Base-by-base conservation (phyloP, 2,329 filamentous ascomycete species). In the Monosporascus sp. region DNA sequence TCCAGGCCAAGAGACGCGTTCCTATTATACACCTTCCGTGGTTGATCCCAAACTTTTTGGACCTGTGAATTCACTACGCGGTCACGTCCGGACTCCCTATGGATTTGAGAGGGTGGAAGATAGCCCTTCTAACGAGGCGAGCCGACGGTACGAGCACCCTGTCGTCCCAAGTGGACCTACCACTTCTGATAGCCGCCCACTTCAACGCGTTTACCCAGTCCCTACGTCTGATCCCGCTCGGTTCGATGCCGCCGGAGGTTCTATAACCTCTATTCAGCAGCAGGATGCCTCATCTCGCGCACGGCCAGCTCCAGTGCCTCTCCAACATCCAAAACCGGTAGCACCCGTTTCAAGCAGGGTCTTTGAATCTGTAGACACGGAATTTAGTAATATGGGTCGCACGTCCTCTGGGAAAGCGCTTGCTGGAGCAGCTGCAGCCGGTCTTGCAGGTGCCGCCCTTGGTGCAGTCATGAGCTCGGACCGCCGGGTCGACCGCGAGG, bases 251-350 rank as follows among this genome's bases (percentile, higher is more conserved):
- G 72, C 70, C 26, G 75, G 77, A 35, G 74, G 72, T 22, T 81
- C 82, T 38, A 65, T 75, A n/a, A 67, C 75, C 15, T 75, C 75
- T 17, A 68, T 53, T 69, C 69, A 46, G 11, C 41, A 67, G 38
- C 68, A 71, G 51, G 71, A 74, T 44, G 64, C 74, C 7, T 66
- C 74, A 3, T 68, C 72, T 22, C 71, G 68, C 18, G 66, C 70
- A 17, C 77, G 81, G 43, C 81, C 85, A 5, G 82, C 75, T 6
- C 77, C 82, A 0, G 79, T 91, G 35, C 84, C 86, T 11, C 77
- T 97, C n/a, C 88, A 94, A 67, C 90, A 96, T 62, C 92, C 92
- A 2, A 87, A 91, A 61, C 92, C 92, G 2, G 80, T 89, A 54
- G 78, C 81, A 2, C 89, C 89, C 0, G 84, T 95, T 3, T 85